These are phyloP conservation scores for Pleodorina starrii DNA, from an alignment of 139 green algal genomes.

Conservation along the genomic window DNA sequence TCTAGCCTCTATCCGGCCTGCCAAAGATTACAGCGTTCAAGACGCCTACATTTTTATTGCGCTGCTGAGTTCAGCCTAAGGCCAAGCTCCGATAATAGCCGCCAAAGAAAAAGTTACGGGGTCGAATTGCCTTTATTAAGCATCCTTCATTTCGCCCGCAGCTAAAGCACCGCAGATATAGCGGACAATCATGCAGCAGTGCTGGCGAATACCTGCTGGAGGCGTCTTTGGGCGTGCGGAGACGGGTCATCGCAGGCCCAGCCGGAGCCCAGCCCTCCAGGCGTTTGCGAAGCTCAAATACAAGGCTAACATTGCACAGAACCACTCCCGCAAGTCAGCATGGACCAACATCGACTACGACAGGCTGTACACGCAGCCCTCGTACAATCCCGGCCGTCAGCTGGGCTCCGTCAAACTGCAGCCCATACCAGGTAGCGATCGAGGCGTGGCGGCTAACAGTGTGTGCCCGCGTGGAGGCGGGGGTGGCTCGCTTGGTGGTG, in stretches of 20 bases:
- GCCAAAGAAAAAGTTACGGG: no score
- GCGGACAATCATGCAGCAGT: slow-evolving; percentile 6
- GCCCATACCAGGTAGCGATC: slow-evolving; percentile 22
- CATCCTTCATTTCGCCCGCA: no score
- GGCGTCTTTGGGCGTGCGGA: not conserved
- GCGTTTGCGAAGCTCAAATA: slow-evolving; percentile 17
- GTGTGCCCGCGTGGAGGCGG: no score
- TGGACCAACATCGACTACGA: slow-evolving; percentile 2
- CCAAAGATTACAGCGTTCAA: no score
- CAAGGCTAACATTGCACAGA: slow-evolving; percentile 37
- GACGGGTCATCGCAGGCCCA: not conserved
- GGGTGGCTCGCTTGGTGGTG: not conserved
- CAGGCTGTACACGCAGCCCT: slow-evolving; percentile 13
- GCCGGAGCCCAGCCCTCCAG: not conserved
- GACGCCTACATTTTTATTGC: no score
- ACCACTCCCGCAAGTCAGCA: slow-evolving; percentile 8
- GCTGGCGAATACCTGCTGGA: not conserved
- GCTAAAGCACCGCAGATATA: no score
- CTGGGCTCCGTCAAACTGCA: slow-evolving; percentile 4
- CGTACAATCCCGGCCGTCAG: slow-evolving; percentile 29
- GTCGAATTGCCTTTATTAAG: no score
- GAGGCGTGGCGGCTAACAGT: no score
- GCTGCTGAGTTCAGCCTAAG: no score
- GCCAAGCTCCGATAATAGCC: no score
- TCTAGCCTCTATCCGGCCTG: no score